These are phyloP conservation scores for Kodamaea arcana DNA, from an alignment of 1,139 yeast genomes.

Conservation along the genomic window DNA sequence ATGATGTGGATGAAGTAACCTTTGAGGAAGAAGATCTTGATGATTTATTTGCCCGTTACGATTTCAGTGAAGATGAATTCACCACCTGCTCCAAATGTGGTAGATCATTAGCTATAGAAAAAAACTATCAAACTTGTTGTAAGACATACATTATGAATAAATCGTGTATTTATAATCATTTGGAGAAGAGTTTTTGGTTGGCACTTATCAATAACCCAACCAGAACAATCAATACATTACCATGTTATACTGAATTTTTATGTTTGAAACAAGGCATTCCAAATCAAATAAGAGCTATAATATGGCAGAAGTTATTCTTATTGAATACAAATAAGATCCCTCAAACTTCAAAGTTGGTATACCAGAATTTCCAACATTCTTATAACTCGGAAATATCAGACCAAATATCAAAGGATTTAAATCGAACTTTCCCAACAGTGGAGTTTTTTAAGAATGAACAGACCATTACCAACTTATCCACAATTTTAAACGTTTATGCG, in stretches of 20 bases:
- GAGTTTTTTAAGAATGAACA: constrained; percentile 45
- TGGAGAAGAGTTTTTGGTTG: constrained; percentile 45
- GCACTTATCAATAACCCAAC: constrained; percentile 43
- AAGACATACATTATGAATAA: constrained; percentile 15
- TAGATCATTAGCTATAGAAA: constrained; percentile 13
- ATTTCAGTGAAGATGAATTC: constrained; percentile 31
- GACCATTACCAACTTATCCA: constrained; percentile 47
- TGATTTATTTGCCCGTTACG: constrained; percentile 20
- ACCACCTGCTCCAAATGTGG: constrained; percentile 34
- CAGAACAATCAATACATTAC: constrained; percentile 43
- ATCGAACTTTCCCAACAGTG: constrained; percentile 59
- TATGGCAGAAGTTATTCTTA: constrained; percentile 37
- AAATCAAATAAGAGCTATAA: constrained; percentile 29
- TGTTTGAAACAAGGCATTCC: constrained; percentile 42
- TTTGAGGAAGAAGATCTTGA: constrained; percentile 14
- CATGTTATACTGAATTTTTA: constrained; percentile 42
- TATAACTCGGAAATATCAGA: constrained; percentile 40
- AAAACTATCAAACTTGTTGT: constrained; percentile 19
- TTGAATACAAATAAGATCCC: constrained; percentile 32
- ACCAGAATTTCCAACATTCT: constrained; percentile 42
- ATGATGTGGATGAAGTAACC: constrained; percentile 11
- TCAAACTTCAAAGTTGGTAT: constrained; percentile 31
- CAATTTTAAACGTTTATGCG: constrained; percentile 61
- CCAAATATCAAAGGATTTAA: constrained; percentile 60
- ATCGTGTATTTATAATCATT: constrained; percentile 17